These are phyloP conservation scores for Suhomyces pyralidae DNA, from an alignment of 805 yeast genomes.

Conservation along the genomic window DNA sequence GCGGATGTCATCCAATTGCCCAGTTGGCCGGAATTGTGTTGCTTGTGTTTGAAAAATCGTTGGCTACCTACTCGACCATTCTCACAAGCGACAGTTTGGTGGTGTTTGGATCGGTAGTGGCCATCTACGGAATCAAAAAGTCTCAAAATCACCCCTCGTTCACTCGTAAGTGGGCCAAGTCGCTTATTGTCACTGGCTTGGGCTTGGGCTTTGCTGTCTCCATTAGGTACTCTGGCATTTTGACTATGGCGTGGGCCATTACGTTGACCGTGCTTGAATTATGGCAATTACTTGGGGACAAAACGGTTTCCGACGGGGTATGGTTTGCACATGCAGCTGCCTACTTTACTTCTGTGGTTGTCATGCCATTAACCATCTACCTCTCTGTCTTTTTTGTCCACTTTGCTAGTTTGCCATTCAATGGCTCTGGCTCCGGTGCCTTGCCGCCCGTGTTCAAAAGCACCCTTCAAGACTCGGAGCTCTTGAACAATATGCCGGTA, in stretches of 20 bases:
- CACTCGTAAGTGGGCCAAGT: slow-evolving; percentile 50
- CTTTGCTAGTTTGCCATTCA: slow-evolving; percentile 42
- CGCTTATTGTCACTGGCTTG: slow-evolving; percentile 47
- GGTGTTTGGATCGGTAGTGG: slow-evolving; percentile 44
- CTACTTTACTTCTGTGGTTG: slow-evolving; percentile 43
- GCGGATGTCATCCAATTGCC: slow-evolving; percentile 50
- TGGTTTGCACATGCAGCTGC: slow-evolving; percentile 40
- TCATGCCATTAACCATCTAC: slow-evolving; percentile 60
- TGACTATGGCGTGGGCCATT: slow-evolving; percentile 65
- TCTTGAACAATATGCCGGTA: slow-evolving; percentile 46
- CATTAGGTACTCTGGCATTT: slow-evolving; percentile 68
- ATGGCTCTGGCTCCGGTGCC: slow-evolving; percentile 59
- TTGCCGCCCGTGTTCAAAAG: slow-evolving; percentile 70
- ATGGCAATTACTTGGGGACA: slow-evolving; percentile 73
- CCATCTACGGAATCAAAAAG: slow-evolving; percentile 51
- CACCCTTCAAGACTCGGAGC: slow-evolving; percentile 44
- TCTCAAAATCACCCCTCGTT: slow-evolving; percentile 47
- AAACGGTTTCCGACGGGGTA: slow-evolving; percentile 38
- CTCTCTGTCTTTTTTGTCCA: slow-evolving; percentile 56
- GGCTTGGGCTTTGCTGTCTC: slow-evolving; percentile 56
- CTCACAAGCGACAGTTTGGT: slow-evolving; percentile 42
- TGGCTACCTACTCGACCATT: slow-evolving; percentile 58
- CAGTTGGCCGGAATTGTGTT: slow-evolving; percentile 52
- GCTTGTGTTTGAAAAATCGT: slow-evolving; percentile 61
- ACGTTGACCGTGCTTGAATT: slow-evolving; percentile 45